Evolutionary conservation across 192 early-diverging fungal genomes (phyloP), one percentile per base, ranked within the genome.

Genomic region (Coemansia sp.): DNA sequence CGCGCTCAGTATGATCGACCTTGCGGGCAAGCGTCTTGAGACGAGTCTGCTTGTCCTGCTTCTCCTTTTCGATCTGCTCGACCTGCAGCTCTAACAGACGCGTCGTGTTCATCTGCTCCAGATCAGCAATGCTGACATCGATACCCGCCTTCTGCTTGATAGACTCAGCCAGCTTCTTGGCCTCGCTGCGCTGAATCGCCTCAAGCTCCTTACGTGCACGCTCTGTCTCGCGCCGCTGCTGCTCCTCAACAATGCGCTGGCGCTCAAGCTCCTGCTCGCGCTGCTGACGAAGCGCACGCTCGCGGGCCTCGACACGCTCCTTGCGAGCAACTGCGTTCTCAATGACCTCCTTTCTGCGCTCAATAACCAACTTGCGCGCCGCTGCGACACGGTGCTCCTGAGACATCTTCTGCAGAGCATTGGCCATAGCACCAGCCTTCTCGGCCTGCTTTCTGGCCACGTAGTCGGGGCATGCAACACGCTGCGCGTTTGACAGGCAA

Each of bases 1-100:
- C 97, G 72, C 97, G 93, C 82, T 96, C 95, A 17, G 89, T 84
- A 73, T 96, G 93, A 80, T 99, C 97, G 30, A 91, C 62, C 64
- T 89, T 86, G 77, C 95, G 95, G 58, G 82, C 82, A 62, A 91
- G 82, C 17, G 82, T 55, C 80, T 88, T 89, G 65, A 93, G 84
- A 67, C 93, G 91, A 56, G 84, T 79, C 67, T 87, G 85, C 70
- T 92, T 83, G 70, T 95, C 95, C 32, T 83, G 83, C 82, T 91
- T 89, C 75, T 96, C 94, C 75, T 95, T 92, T 79, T 99, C 92
- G 30, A 97, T 70, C 68, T 96, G 89, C 72, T 94, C 88, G 17
- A 93, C 86, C 87, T 97, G 94, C 58, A 96, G 77, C 60, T 92
- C 87, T 50, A 93, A 73, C 57, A 99, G 79, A 28, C 84, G 83